These are phyloP conservation scores for Schizothecium vesticola DNA, from an alignment of 495 filamentous ascomycete species.

Conservation along the genomic window DNA sequence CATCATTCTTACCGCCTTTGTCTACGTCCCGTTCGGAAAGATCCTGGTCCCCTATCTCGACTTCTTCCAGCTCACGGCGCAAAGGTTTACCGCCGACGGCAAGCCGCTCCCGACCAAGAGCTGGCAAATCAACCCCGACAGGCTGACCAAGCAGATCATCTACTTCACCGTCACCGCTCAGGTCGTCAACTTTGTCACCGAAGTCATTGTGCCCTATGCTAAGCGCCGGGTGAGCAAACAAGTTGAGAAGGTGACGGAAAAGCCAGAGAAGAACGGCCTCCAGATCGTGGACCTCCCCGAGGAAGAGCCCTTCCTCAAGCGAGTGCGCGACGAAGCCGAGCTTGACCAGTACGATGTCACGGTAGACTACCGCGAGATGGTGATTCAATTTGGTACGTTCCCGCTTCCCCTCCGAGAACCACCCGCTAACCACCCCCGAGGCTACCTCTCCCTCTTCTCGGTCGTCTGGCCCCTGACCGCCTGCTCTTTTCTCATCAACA, in stretches of 20 bases:
- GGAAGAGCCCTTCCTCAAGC: conserved; percentile 68
- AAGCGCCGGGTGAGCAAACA: conserved; percentile 70
- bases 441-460: conserved; percentile 90
- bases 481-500: conserved; percentile 86
- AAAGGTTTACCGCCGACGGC: conserved; percentile 66
- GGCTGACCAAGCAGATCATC: conserved; percentile 87
- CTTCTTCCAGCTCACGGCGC: conserved; percentile 72
- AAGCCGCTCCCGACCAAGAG: conserved; percentile 58
- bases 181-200: conserved; percentile 79
- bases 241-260: conserved; percentile 62
- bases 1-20: conserved; percentile 88
- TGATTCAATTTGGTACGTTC: conserved; percentile 64
- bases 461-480: conserved; percentile 88
- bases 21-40: conserved; percentile 91
- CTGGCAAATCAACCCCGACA: conserved; percentile 79
- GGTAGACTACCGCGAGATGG: conserved; percentile 88
- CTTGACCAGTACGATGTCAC: conserved; percentile 82
- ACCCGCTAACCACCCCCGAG: conserved; percentile 34
- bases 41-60: conserved; percentile 85
- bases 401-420: not conserved
- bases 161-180: conserved; percentile 97
- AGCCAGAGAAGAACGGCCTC: conserved; percentile 40
- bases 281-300: conserved; percentile 57
- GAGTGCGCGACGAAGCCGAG: conserved; percentile 84
- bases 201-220: conserved; percentile 78